phyloP scores from a whole-genome alignment of 306 rosid genomes.

The Hylodesmum podocarpum region DNA sequence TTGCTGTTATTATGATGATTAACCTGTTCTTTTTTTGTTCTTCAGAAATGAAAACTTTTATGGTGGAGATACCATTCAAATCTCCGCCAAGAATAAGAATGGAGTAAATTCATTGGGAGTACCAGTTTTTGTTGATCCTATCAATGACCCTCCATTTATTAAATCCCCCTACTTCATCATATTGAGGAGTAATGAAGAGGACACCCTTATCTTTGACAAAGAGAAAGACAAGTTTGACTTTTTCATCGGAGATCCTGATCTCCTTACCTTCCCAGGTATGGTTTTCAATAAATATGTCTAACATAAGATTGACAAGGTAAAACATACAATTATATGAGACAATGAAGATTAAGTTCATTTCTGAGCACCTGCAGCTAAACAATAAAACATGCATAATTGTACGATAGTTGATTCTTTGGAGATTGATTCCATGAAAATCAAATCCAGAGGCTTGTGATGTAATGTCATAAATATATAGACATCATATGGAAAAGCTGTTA shows the following conservation, averaged over 20 bases:
- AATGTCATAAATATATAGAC: neutral
- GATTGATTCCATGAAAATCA: neutral
- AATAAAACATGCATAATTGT: neutral
- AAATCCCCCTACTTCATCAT: slow-evolving; percentile 60
- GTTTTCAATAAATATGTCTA: neutral
- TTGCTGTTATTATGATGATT: neutral
- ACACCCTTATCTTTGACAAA: slow-evolving; percentile 61
- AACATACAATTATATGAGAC: neutral
- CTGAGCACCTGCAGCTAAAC: neutral
- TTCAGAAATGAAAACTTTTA: slow-evolving; percentile 71
- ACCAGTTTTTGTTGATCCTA: slow-evolving; percentile 70
- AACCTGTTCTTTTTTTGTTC: neutral
- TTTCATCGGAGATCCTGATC: slow-evolving; percentile 78
- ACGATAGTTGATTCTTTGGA: neutral
- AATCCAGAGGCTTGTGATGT: neutral
- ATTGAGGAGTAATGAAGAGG: slow-evolving; percentile 54
- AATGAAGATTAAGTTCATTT: neutral
- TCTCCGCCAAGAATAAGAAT: slow-evolving; percentile 60
- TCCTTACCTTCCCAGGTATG: slow-evolving; percentile 67
- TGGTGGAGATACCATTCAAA: slow-evolving; percentile 58
- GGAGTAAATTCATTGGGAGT: slow-evolving; percentile 61
- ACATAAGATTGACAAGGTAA: neutral
- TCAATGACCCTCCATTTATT: slow-evolving; percentile 82
- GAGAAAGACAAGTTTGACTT: slow-evolving; percentile 66
- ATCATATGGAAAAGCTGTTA: neutral